Evolutionary conservation across 164 flowering plant species (phyloP).

Genomic region (Piper betle): DNA sequence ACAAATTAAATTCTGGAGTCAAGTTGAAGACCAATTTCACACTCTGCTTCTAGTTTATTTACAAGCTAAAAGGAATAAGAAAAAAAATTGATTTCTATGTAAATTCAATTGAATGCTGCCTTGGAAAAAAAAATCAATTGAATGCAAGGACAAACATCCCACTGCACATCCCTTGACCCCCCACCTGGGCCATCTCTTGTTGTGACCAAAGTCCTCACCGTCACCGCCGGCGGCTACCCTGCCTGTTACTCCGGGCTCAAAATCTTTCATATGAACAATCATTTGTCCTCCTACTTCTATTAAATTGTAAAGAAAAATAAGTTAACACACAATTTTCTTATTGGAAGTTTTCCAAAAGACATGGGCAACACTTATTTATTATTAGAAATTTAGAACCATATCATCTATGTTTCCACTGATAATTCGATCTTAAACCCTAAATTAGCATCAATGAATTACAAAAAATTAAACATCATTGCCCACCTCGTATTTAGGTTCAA

Average conservation of each 20-base stretch:
- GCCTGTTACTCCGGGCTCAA: neutral
- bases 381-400: no score
- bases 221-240: neutral
- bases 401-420: no score
- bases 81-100: neutral
- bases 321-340: neutral
- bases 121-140: neutral
- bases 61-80: neutral
- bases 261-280: no score
- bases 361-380: neutral
- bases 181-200: neutral
- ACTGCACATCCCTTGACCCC: conserved; percentile 3
- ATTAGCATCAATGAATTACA: no score
- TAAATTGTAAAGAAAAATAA: neutral
- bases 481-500: no score
- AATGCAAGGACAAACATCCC: conserved; percentile 11
- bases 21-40: neutral
- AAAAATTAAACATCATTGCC: no score
- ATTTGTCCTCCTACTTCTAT: neutral
- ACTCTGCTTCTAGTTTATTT: neutral
- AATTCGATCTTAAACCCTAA: no score
- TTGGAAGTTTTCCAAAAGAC: neutral
- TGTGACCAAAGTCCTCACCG: neutral
- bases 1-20: neutral
- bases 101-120: neutral